Evolutionary conservation across 805 yeast species (phyloP).

Genomic region (Metschnikowia proteae): DNA sequence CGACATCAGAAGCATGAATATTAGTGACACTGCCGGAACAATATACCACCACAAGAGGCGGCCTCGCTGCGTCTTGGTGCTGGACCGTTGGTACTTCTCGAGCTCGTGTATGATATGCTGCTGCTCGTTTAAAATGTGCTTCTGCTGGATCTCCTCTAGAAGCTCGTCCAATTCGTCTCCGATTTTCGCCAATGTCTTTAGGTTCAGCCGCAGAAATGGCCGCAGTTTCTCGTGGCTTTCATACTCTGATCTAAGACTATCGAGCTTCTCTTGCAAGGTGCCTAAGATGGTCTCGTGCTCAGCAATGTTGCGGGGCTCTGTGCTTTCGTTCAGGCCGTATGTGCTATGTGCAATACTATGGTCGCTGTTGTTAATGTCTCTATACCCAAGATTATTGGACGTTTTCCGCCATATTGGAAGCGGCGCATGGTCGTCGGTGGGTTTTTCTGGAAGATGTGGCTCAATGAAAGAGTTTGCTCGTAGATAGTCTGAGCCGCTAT

Average conservation of each 20-base stretch:
- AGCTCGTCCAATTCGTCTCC: constrained; percentile 7
- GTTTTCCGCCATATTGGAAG: constrained; percentile 15
- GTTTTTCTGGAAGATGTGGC: neutral
- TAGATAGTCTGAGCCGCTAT: constrained; percentile 1
- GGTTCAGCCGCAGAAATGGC: constrained; percentile 7
- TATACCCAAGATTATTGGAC: neutral
- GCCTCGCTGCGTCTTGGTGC: neutral
- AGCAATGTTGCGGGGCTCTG: neutral
- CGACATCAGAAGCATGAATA: constrained; percentile 19
- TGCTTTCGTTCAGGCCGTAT: neutral
- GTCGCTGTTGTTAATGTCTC: neutral
- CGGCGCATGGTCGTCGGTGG: constrained; percentile 3
- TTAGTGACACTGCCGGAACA: neutral
- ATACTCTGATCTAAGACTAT: constrained; percentile 7
- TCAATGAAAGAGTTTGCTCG: constrained; percentile 7
- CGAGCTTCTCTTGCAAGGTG: constrained; percentile 10
- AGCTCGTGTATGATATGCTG: constrained; percentile 22
- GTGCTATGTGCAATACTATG: neutral
- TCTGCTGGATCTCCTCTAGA: constrained; percentile 11
- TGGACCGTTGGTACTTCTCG: constrained; percentile 20
- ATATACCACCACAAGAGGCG: constrained; percentile 5
- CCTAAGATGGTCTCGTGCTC: constrained; percentile 7
- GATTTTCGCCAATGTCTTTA: constrained; percentile 6
- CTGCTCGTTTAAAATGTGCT: constrained; percentile 9
- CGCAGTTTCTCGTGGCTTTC: neutral